phyloP scores from a whole-genome alignment of 331 rosid genomes.

The Cucumis variabilis region DNA sequence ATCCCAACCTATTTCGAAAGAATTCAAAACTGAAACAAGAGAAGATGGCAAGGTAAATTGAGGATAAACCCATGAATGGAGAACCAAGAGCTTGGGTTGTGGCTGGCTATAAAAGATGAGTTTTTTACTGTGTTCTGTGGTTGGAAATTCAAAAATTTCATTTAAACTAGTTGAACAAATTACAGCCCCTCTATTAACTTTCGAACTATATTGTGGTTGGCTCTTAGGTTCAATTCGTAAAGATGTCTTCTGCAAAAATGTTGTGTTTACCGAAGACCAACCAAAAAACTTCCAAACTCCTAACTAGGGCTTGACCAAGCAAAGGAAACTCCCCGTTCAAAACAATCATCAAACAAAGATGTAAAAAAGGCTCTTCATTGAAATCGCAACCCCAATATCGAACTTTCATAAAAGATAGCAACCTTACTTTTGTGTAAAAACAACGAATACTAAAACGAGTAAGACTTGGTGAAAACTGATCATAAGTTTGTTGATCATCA shows the following conservation, averaged over 20 bases:
- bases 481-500: too few relatives aligned
- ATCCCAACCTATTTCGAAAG: slow-evolving; percentile 76
- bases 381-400: background rate
- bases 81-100: slow-evolving; percentile 37
- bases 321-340: slow-evolving; percentile 40
- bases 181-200: slow-evolving; percentile 33
- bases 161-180: slow-evolving; percentile 41
- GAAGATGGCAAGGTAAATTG: slow-evolving; percentile 82
- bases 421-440: background rate
- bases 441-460: background rate
- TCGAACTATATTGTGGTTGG: slow-evolving; percentile 34
- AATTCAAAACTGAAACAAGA: slow-evolving; percentile 69
- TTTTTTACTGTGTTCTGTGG: too few relatives aligned
- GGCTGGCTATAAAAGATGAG: too few relatives aligned
- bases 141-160: too few relatives aligned
- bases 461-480: background rate
- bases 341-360: background rate
- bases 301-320: slow-evolving; percentile 39
- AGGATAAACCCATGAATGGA: slow-evolving; percentile 96
- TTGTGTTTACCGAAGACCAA: slow-evolving; percentile 29
- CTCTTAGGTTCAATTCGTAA: slow-evolving; percentile 38
- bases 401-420: background rate
- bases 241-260: slow-evolving; percentile 22
- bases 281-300: slow-evolving; percentile 39
- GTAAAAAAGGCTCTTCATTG: background rate